Evolutionary conservation across 176 grass and related monocot genomes (phyloP), one percentile per base, ranked within the genome.

Genomic region (Pontederia crassipes): DNA sequence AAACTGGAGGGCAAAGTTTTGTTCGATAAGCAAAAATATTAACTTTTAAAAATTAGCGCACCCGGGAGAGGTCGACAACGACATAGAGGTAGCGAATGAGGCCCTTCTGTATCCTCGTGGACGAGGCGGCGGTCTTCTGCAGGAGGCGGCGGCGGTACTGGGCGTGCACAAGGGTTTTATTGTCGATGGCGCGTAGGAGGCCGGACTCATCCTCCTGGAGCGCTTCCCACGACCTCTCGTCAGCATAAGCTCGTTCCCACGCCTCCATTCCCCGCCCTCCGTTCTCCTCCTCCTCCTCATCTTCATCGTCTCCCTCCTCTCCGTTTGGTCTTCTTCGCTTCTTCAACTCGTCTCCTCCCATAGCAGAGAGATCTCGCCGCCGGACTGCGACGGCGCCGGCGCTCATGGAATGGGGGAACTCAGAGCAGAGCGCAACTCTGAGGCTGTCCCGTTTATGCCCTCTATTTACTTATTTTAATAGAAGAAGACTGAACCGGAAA

Each of bases 131-230:
- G 1, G 84, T 92, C 20, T 82, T 76, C 46, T 83, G 87, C 10
- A 98, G 87, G 46, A 92, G 84, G 67, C 93, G 87, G 35, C 85
- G 80, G n/a, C 88, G 85, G 74, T 92, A 92, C 84, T 92, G 88
- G 48, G 84, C 65, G 65, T 98, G 88, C 70, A 89, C 84, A 14
- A 98, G 81, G 47, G 85, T 79, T 72, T 98, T 98, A 56, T 84
- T 89, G 65, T 92, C 79, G 70, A 98, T 78, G 48, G 93, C 76
- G 8, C 77, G 81, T 52, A 98, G 93, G 60, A 92, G 84, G 35
- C 93, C 93, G 5, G 93, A 85, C 65, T 98, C 93, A 67, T 98
- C 93, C 76, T 98, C 93, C 72, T 98, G 87, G 75, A 98, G 75
- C 63, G 80, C 72, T 74, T 98, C 93, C 93, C 93, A 98, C 62